phyloP scores from a whole-genome alignment of 2,329 filamentous ascomycete genomes.

The Aspergillus ibericus region DNA sequence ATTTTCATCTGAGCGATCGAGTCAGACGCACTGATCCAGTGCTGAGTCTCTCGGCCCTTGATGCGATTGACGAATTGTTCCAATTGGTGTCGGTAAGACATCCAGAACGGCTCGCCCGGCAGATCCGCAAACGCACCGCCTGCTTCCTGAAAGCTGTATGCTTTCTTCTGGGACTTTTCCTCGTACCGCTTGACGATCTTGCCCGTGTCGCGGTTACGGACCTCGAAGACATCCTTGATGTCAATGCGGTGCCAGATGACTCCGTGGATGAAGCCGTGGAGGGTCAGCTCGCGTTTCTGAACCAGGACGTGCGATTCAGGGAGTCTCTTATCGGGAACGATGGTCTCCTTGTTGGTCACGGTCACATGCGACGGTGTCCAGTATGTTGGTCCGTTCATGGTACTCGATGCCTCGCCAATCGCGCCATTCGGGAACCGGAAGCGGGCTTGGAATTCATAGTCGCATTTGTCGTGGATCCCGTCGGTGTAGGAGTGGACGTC shows the following conservation, averaged over 20 bases:
- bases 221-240: constrained; percentile 35
- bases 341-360: constrained; percentile 8
- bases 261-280: constrained; percentile 15
- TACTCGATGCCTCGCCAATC: constrained; percentile 33
- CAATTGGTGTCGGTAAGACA: constrained; percentile 49
- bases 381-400: constrained; percentile 23
- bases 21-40: constrained; percentile 47
- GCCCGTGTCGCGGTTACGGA: constrained; percentile 22
- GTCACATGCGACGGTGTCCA: constrained; percentile 19
- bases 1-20: constrained; percentile 44
- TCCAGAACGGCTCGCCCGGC: constrained; percentile 43
- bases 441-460: too few species aligned
- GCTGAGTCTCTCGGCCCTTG: constrained; percentile 37
- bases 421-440: constrained; percentile 8
- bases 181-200: background rate
- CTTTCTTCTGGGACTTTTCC: background rate
- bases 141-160: background rate
- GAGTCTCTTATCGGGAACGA: background rate
- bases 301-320: constrained; percentile 1
- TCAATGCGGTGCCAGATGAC: constrained; percentile 20
- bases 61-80: constrained; percentile 53
- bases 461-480: constrained; percentile 25
- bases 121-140: background rate
- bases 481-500: constrained; percentile 13
- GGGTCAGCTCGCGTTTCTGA: constrained; percentile 6